A percentile compares a stretch with the other conserved stretches of the same genome.
Conservation (phyloP, 176 grass and related monocot genomes). For the Zoysia japonica region DNA sequence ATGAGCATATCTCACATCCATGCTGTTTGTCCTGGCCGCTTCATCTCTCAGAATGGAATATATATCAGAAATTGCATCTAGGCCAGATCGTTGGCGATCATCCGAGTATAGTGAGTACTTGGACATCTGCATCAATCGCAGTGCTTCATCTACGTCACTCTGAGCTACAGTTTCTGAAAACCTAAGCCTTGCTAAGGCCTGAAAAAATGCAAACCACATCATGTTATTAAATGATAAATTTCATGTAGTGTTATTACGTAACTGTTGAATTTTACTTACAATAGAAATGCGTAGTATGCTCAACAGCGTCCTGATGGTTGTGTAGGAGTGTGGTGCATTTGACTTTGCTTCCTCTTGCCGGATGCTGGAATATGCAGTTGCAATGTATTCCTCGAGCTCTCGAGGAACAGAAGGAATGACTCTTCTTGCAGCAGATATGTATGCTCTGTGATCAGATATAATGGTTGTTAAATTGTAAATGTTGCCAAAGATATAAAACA, state of each 20-base stretch:
- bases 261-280: conserved; percentile 57
- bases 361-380: conserved; percentile 96
- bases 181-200: conserved; percentile 94
- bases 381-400: conserved; percentile 96
- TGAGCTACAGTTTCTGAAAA: conserved; percentile 91
- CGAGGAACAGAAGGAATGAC: conserved; percentile 76
- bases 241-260: background rate
- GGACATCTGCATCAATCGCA: conserved; percentile 98
- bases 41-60: conserved; percentile 96
- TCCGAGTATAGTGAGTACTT: conserved; percentile 93
- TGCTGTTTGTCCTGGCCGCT: conserved; percentile 70
- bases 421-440: conserved; percentile 95
- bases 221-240: background rate
- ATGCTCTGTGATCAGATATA: conserved; percentile 61
- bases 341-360: conserved; percentile 99
- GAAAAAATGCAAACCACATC: conserved; percentile 2
- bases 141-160: conserved; percentile 90
- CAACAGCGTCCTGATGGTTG: conserved; percentile 90
- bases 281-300: conserved; percentile 98
- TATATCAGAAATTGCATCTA: conserved; percentile 97
- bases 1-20: conserved; percentile 92
- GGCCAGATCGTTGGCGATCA: conserved; percentile 85
- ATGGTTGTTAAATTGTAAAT: conserved; percentile 38
- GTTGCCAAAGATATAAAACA: background rate
- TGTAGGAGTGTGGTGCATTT: conserved; percentile 96